Base-by-base conservation (phyloP, 495 filamentous ascomycete species). In the Neurospora sp. region DNA sequence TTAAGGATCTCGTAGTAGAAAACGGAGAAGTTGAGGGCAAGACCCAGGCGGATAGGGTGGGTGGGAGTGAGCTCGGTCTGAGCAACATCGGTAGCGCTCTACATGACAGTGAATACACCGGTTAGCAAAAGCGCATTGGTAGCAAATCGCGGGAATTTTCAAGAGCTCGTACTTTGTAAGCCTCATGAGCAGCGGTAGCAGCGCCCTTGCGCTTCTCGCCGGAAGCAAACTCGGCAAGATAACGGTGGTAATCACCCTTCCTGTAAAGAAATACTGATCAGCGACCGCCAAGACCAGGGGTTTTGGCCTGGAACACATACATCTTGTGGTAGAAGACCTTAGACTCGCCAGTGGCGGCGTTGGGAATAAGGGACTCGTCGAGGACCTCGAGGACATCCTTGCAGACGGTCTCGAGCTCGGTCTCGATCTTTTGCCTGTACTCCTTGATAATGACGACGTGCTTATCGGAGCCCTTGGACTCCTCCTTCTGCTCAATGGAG, bases 251-350 rank as follows among this genome's bases (percentile, higher is more conserved):
- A 81, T 99, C 96, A 85, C 96, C 96, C 92, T 98, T 99, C 96
- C 96, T 99, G 78, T 82, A 79, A 75, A 48, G 70, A 70, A 38
- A 40, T 14, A 48, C 18, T 10, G 38, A 31, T 69, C 35, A 16
- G 44, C 22, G 42, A 41, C 41, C 7, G 48, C 35, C 38, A 42
- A n/a, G 14, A 14, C 31, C 44, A 39, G 44, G 2, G 53, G 42
- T 42, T 39, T 59, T 68, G 27, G 39, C 18, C 31, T 71, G 77
- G 72, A 72, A 73, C 71, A 88, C 93, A 72, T 85, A 98, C 96
- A 99, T 99, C 91, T 99, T 99, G 92, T 98, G 97, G 87, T 99
- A 99, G 84, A 99, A 99, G 78, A 99, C 96, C 89, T 98, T 98
- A 79, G 94, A 97, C 89, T 99, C 96, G 84, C 96, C 96, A 75